phyloP scores from a whole-genome alignment of 148 eudicot genomes.

The Chenopodium album region DNA sequence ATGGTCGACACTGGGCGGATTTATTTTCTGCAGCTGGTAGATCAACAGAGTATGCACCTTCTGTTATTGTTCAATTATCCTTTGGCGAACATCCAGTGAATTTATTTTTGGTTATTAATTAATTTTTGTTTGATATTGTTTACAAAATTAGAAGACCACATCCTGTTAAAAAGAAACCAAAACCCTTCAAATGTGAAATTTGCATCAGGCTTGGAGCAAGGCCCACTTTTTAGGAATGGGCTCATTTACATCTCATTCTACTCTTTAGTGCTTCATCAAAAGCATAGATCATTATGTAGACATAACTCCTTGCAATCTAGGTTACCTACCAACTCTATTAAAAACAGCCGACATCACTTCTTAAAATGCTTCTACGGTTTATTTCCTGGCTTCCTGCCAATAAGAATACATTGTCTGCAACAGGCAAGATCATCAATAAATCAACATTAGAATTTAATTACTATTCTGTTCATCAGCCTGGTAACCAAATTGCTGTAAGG shows the following conservation, averaged over 20 bases:
- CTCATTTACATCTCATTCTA: not conserved
- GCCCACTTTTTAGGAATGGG: not conserved
- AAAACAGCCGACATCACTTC: not conserved
- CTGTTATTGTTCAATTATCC: not conserved
- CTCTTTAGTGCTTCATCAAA: not conserved
- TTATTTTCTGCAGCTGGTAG: conserved; percentile 92
- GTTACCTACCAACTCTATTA: not conserved
- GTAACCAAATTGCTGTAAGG: not conserved
- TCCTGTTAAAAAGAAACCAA: not conserved
- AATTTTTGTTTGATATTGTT: not conserved
- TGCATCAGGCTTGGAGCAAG: not conserved
- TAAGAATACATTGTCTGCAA: not conserved
- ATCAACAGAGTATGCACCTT: conserved; percentile 80
- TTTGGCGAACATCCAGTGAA: conserved; percentile 7
- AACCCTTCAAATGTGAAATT: not conserved
- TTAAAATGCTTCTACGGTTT: not conserved
- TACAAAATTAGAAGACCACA: not conserved
- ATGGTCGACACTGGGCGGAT: conserved; percentile 98
- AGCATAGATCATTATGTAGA: not conserved
- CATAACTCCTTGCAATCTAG: not conserved
- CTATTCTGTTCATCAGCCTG: not conserved
- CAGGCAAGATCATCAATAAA: not conserved
- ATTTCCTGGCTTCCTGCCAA: not conserved
- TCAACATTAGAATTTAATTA: not conserved
- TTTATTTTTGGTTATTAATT: not conserved